A percentile compares a stretch with the other conserved stretches of the same genome.
These are phyloP conservation scores for Trifolium dubium DNA, from an alignment of 306 rosid species.

Conservation along the genomic window DNA sequence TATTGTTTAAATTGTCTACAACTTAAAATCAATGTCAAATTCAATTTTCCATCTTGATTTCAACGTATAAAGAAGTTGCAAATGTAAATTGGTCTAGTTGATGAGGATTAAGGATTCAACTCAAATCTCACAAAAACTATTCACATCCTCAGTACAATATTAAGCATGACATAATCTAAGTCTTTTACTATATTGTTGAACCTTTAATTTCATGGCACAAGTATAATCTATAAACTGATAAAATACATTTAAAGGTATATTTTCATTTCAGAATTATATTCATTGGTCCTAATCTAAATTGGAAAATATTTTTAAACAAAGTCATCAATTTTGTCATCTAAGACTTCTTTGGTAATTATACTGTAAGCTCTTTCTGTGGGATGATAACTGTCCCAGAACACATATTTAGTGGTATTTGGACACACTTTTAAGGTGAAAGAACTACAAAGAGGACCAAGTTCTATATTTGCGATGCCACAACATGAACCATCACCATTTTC, in stretches of 20 bases:
- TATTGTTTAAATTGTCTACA: background rate
- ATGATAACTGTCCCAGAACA: constrained; percentile 76
- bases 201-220: constrained; percentile 11
- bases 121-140: background rate
- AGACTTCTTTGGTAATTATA: background rate
- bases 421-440: constrained; percentile 38
- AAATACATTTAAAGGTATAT: background rate
- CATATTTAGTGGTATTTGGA: constrained; percentile 49
- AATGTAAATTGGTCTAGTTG: background rate
- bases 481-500: constrained; percentile 49
- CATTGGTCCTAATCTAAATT: background rate
- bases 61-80: background rate
- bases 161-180: background rate
- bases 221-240: constrained; percentile 6
- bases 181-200: background rate
- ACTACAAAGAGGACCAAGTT: constrained; percentile 49
- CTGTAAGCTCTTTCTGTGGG: constrained; percentile 50
- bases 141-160: background rate
- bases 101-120: background rate
- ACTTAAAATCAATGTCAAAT: background rate
- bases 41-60: background rate
- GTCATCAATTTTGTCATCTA: constrained; percentile 3
- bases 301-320: constrained; percentile 42
- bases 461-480: constrained; percentile 62
- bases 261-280: constrained; percentile 12